phyloP scores from a whole-genome alignment of 371 early-diverging fungal genomes.

The Mycotypha africana region DNA sequence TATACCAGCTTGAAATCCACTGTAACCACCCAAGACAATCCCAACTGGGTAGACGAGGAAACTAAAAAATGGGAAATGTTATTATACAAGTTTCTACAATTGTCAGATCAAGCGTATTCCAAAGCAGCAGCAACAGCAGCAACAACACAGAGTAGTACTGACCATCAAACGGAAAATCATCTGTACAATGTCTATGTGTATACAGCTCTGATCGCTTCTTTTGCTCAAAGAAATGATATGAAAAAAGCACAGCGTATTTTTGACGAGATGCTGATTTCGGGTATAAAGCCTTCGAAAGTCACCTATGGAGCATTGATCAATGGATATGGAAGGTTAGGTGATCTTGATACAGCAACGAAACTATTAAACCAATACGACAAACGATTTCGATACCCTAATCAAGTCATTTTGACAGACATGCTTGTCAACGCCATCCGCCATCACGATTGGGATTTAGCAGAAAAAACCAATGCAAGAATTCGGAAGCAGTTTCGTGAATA shows the following conservation, averaged over 20 bases:
- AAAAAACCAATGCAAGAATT: constrained; percentile 6
- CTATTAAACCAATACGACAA: constrained; percentile 9
- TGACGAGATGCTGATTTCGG: constrained; percentile 28
- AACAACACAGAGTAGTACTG: no score
- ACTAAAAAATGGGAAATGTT: no score
- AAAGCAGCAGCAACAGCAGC: no score
- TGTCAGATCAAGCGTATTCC: no score
- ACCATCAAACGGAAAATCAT: no score
- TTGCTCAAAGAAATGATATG: constrained; percentile 27
- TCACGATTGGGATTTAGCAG: constrained; percentile 15
- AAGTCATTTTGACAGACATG: constrained; percentile 24
- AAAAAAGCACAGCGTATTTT: constrained; percentile 25
- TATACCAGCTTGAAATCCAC: no score
- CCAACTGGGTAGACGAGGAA: no score
- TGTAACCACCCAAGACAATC: no score
- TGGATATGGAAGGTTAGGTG: constrained; percentile 32
- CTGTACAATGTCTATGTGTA: constrained; percentile 34
- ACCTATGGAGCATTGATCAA: constrained; percentile 32
- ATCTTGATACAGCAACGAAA: constrained; percentile 19
- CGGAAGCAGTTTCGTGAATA: constrained; percentile 4
- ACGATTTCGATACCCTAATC: background rate
- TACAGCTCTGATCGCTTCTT: constrained; percentile 34
- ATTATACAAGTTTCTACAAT: no score
- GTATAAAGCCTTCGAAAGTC: constrained; percentile 22
- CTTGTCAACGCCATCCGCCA: constrained; percentile 32